A percentile compares a stretch with the other conserved stretches of the same genome.
These are phyloP conservation scores for Lipomyces chichibuensis DNA, from an alignment of 805 yeast species.

Conservation along the genomic window DNA sequence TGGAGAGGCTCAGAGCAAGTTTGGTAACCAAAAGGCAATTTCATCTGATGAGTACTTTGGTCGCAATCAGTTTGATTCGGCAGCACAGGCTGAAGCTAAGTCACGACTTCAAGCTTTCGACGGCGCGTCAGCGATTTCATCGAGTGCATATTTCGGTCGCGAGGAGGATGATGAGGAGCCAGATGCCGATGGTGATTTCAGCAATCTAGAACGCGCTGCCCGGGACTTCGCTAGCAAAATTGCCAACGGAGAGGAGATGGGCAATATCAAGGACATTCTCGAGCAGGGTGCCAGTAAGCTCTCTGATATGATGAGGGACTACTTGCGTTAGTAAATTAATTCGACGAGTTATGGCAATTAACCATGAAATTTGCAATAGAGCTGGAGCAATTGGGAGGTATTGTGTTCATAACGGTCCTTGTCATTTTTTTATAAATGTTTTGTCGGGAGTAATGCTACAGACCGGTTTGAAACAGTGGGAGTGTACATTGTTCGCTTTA, in stretches of 20 bases:
- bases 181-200: constrained; percentile 42
- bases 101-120: constrained; percentile 77
- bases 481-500: background rate
- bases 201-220: constrained; percentile 61
- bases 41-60: constrained; percentile 96
- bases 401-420: background rate
- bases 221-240: constrained; percentile 69
- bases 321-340: constrained; percentile 21
- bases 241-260: constrained; percentile 81
- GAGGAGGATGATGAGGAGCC: constrained; percentile 59
- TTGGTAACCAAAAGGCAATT: constrained; percentile 88
- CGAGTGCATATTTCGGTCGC: constrained; percentile 90
- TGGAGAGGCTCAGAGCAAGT: constrained; percentile 53
- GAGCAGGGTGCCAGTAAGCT: constrained; percentile 93
- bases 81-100: constrained; percentile 76
- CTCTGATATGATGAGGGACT: constrained; percentile 84
- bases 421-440: background rate
- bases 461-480: background rate
- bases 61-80: constrained; percentile 78
- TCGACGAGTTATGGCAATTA: background rate
- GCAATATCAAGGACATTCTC: constrained; percentile 83
- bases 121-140: constrained; percentile 89
- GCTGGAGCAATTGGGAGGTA: background rate
- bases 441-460: background rate
- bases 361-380: background rate